These are phyloP conservation scores for Cladosporium austrohemisphaericum DNA, from an alignment of 2,329 filamentous ascomycete genomes.

Conservation along the genomic window DNA sequence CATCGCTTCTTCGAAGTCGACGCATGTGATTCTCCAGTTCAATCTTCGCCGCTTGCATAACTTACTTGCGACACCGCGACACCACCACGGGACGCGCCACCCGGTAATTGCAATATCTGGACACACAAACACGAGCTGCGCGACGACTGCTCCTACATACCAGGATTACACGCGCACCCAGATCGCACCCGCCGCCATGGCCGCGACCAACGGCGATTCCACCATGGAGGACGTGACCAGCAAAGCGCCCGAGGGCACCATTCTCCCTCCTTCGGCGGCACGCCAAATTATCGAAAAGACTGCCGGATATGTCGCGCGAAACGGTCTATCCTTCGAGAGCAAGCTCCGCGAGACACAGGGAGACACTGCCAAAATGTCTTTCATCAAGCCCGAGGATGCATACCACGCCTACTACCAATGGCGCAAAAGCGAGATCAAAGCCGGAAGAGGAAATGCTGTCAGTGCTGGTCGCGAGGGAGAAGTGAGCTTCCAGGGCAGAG, in stretches of 20 bases:
- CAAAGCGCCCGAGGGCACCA: slow-evolving; percentile 77
- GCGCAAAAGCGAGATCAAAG: slow-evolving; percentile 80
- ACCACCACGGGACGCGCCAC: not conserved
- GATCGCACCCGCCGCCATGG: slow-evolving; percentile 23
- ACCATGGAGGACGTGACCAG: slow-evolving; percentile 50
- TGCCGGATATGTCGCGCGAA: slow-evolving; percentile 79
- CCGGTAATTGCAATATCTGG: too few relatives aligned
- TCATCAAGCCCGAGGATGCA: slow-evolving; percentile 72
- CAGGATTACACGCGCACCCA: not conserved
- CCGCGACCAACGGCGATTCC: slow-evolving; percentile 26
- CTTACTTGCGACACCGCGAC: not conserved
- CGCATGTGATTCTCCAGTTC: too few relatives aligned
- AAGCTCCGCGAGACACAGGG: slow-evolving; percentile 81
- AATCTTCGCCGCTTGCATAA: too few relatives aligned
- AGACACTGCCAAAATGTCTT: slow-evolving; percentile 85
- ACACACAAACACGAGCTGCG: too few relatives aligned
- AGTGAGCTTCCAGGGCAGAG: slow-evolving; percentile 48
- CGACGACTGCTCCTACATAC: too few relatives aligned
- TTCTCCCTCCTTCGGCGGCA: slow-evolving; percentile 81
- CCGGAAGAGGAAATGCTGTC: slow-evolving; percentile 74
- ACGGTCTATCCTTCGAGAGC: slow-evolving; percentile 68
- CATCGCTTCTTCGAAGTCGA: not conserved
- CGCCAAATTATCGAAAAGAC: slow-evolving; percentile 87
- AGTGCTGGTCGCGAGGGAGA: slow-evolving; percentile 72
- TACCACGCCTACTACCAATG: slow-evolving; percentile 89